Conservation (phyloP, 768 basidiomycete genomes). For the Lyophyllum atratum region DNA sequence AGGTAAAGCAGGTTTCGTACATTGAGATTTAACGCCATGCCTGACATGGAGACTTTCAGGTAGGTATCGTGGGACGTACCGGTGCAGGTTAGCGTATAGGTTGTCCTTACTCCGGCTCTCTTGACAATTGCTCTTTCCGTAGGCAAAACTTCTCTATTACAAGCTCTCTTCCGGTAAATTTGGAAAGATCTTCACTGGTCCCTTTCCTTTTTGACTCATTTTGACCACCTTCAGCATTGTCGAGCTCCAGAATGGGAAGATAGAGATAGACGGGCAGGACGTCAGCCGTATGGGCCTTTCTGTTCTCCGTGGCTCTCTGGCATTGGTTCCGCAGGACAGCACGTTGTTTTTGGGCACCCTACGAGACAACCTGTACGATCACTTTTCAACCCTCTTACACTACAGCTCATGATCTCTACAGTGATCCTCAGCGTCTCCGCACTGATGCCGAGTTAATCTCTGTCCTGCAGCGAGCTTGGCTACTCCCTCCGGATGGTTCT, state of each 20-base stretch:
- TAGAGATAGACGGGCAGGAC: conserved; percentile 60
- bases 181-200: background rate
- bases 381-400: background rate
- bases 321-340: conserved; percentile 71
- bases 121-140: background rate
- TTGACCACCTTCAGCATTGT: conserved; percentile 46
- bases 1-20: conserved; percentile 51
- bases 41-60: conserved; percentile 23
- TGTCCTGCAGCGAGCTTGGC: conserved; percentile 58
- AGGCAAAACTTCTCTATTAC: conserved; percentile 60
- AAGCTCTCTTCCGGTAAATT: conserved; percentile 54
- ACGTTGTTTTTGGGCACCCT: conserved; percentile 54
- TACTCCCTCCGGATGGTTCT: conserved; percentile 52
- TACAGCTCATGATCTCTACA: background rate
- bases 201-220: background rate
- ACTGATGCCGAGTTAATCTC: conserved; percentile 67
- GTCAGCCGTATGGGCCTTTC: conserved; percentile 56
- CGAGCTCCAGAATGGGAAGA: conserved; percentile 56
- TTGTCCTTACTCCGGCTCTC: background rate
- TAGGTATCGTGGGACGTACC: conserved; percentile 51
- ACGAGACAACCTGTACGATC: conserved; percentile 45
- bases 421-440: conserved; percentile 35
- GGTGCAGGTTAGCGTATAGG: conserved; percentile 35
- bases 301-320: conserved; percentile 50
- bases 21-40: no score